These are phyloP conservation scores for Collybiopsis luxurians DNA, from an alignment of 768 basidiomycete species.

Conservation along the genomic window DNA sequence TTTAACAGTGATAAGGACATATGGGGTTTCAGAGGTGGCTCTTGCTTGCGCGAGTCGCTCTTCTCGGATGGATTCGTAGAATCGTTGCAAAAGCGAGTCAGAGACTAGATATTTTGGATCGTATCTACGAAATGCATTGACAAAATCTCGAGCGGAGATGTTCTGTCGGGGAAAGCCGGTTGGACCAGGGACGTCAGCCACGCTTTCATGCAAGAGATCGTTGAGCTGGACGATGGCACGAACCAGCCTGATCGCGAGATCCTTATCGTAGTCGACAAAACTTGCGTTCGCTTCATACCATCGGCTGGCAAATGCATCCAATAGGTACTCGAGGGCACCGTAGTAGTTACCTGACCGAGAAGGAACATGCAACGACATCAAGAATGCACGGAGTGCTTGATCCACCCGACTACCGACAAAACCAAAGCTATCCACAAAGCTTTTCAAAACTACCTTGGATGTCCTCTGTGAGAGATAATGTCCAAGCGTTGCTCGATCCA, in stretches of 20 bases:
- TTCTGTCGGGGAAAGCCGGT: constrained; percentile 53
- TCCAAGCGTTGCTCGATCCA: constrained; percentile 82
- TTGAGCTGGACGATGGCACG: constrained; percentile 86
- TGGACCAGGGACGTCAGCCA: constrained; percentile 58
- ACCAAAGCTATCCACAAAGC: constrained; percentile 86
- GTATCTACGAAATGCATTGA: constrained; percentile 76
- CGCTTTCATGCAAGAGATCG: constrained; percentile 78
- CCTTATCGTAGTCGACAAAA: constrained; percentile 77
- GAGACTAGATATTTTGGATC: constrained; percentile 71
- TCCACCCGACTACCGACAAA: constrained; percentile 83
- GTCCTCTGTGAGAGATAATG: constrained; percentile 76
- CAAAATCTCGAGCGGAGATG: constrained; percentile 75
- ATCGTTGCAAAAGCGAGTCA: constrained; percentile 71
- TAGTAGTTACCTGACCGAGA: constrained; percentile 32
- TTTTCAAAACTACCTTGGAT: constrained; percentile 73
- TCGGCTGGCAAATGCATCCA: constrained; percentile 81
- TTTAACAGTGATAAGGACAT: constrained; percentile 66
- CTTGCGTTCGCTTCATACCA: constrained; percentile 90
- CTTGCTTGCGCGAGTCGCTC: constrained; percentile 76
- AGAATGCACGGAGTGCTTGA: constrained; percentile 84
- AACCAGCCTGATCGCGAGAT: constrained; percentile 73
- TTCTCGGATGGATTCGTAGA: constrained; percentile 73
- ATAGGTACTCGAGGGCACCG: constrained; percentile 60
- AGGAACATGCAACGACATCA: constrained; percentile 72
- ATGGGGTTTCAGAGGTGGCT: constrained; percentile 37